Conservation (phyloP, 164 flowering plant genomes). For the Malania oleifera region DNA sequence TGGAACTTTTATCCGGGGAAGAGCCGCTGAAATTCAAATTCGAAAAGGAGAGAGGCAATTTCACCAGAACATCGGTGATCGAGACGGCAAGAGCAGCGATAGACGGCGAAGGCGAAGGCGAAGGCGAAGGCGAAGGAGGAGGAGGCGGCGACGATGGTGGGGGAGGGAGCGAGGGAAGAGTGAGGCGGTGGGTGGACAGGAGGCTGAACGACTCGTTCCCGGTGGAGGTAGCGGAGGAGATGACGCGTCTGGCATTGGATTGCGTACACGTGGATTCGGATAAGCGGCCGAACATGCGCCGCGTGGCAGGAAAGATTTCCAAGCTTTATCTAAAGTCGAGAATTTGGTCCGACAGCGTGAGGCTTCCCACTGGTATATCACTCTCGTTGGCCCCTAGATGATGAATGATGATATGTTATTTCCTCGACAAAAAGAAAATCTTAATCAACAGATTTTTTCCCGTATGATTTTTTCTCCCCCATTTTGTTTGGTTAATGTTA, state of each 20-base stretch:
- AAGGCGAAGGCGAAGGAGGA: background rate
- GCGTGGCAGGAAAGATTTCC: constrained; percentile 67
- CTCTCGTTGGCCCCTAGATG: constrained; percentile 55
- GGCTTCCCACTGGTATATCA: constrained; percentile 37
- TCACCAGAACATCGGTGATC: constrained; percentile 33
- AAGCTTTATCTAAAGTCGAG: constrained; percentile 47
- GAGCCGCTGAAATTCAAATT: constrained; percentile 54
- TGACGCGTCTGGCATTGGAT: constrained; percentile 55
- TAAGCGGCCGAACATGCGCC: constrained; percentile 61
- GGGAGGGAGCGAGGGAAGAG: constrained; percentile 25
- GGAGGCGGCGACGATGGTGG: constrained; percentile 6
- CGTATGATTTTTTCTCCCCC: too few species aligned
- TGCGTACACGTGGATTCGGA: constrained; percentile 62
- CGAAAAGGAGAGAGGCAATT: constrained; percentile 31
- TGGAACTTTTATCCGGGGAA: constrained; percentile 68
- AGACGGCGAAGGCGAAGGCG: constrained; percentile 20
- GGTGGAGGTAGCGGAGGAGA: constrained; percentile 51
- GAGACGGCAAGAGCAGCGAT: constrained; percentile 50
- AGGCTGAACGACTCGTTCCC: constrained; percentile 71
- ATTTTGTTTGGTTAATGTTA: too few species aligned
- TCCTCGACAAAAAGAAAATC: too few species aligned
- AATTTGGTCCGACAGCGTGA: constrained; percentile 41
- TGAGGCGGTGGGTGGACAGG: constrained; percentile 70
- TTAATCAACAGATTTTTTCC: too few species aligned
- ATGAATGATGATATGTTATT: too few species aligned